A percentile compares a stretch with the other conserved stretches of the same genome.
These are phyloP conservation scores for Zymoseptoria passerinii DNA, from an alignment of 2,329 filamentous ascomycete species.

Conservation along the genomic window DNA sequence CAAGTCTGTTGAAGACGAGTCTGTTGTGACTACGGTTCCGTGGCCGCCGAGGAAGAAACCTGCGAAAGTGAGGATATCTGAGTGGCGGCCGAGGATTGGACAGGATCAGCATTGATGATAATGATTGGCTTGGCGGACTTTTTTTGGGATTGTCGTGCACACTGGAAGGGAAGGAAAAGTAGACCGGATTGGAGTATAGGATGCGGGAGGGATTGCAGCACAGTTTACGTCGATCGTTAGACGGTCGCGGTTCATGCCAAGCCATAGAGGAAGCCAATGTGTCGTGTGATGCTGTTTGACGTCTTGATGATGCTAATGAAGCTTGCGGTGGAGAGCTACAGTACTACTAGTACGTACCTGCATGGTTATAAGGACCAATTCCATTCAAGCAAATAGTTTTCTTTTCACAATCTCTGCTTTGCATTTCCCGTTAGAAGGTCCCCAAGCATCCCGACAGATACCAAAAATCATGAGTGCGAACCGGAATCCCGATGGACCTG, in stretches of 20 bases:
- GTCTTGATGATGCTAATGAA: too few relatives aligned
- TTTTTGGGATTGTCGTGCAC: not conserved
- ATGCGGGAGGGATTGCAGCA: not conserved
- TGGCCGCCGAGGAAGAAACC: constrained; percentile 3
- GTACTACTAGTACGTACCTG: not conserved
- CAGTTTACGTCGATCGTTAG: not conserved
- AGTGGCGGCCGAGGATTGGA: not conserved
- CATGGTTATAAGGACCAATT: not conserved
- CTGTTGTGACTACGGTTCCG: not conserved
- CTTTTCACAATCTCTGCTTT: not conserved
- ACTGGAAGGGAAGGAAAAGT: not conserved
- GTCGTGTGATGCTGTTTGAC: not conserved
- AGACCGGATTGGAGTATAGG: not conserved
- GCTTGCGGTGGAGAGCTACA: not conserved
- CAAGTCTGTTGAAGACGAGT: not conserved
- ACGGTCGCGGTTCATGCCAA: not conserved
- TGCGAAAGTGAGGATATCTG: not conserved
- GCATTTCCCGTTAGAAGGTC: not conserved
- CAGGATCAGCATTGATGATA: not conserved
- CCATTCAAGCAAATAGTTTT: not conserved
- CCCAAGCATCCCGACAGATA: not conserved
- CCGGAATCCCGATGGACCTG: constrained; percentile 46
- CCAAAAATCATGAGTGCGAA: constrained; percentile 35
- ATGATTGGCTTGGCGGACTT: not conserved
- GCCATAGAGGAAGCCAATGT: not conserved